Evolutionary conservation across 148 eudicot genomes (phyloP).

Genomic region (Silene conica): DNA sequence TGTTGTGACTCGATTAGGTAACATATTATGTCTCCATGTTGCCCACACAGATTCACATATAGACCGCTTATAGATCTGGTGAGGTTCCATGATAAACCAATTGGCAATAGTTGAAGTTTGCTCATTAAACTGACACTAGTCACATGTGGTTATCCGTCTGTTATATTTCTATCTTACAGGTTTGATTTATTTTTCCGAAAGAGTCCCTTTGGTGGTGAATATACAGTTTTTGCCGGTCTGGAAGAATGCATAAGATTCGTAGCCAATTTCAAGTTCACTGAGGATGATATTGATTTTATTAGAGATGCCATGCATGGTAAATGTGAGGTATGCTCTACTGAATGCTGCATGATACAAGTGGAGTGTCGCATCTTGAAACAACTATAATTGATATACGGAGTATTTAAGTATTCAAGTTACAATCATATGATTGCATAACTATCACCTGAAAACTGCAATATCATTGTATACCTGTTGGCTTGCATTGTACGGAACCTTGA

Average conservation of each 20-base stretch:
- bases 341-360: not conserved
- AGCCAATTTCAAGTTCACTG: slow-evolving; percentile 75
- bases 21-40: not conserved
- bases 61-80: too few relatives aligned
- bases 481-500: not conserved
- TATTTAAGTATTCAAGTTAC: not conserved
- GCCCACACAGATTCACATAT: not conserved
- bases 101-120: not conserved
- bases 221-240: slow-evolving; percentile 88
- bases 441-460: not conserved
- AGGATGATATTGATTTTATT: slow-evolving; percentile 65
- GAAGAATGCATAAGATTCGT: slow-evolving; percentile 92
- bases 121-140: not conserved
- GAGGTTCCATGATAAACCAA: not conserved
- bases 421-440: not conserved
- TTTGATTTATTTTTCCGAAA: slow-evolving; percentile 86
- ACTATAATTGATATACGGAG: not conserved
- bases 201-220: slow-evolving; percentile 93
- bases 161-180: slow-evolving; percentile 41
- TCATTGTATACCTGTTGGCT: not conserved
- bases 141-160: not conserved
- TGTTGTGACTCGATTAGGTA: not conserved
- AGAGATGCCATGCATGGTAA: slow-evolving; percentile 50
- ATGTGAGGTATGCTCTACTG: slow-evolving; percentile 64
- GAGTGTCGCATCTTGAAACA: not conserved